Conservation (phyloP, 1,139 yeast genomes). For the Maudiozyma humilis region DNA sequence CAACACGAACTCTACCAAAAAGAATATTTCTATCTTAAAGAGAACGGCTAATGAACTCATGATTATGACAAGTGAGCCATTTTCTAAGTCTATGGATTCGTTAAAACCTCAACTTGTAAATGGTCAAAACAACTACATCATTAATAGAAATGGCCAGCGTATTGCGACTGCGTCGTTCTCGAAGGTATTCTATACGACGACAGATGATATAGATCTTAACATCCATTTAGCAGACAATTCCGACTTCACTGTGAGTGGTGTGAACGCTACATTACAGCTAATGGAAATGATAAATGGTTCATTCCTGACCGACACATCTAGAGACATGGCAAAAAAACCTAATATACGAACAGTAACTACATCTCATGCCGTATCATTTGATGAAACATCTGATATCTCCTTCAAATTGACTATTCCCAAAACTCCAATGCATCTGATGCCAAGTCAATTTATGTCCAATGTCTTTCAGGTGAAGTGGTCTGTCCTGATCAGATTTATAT, state of each 20-base stretch:
- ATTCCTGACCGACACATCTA: constrained; percentile 14
- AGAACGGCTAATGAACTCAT: constrained; percentile 1
- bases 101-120: constrained; percentile 26
- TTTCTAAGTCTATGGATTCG: neutral
- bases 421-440: constrained; percentile 27
- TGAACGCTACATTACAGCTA: constrained; percentile 29
- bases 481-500: constrained; percentile 29
- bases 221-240: constrained; percentile 24
- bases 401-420: constrained; percentile 30
- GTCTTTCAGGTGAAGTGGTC: constrained; percentile 34
- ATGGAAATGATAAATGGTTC: constrained; percentile 30
- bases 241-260: constrained; percentile 25
- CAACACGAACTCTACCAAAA: neutral
- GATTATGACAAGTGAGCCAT: neutral
- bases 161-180: constrained; percentile 31
- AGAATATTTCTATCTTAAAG: constrained; percentile 3
- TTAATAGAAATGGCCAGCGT: constrained; percentile 31
- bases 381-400: constrained; percentile 21
- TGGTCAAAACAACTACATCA: constrained; percentile 31
- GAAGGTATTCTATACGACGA: constrained; percentile 41
- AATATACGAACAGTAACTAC: constrained; percentile 22
- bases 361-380: constrained; percentile 28
- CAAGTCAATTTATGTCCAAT: constrained; percentile 34
- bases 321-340: constrained; percentile 14
- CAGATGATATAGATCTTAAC: constrained; percentile 41